phyloP scores from a whole-genome alignment of 768 basidiomycete genomes.

The Sarcomyxa edulis region DNA sequence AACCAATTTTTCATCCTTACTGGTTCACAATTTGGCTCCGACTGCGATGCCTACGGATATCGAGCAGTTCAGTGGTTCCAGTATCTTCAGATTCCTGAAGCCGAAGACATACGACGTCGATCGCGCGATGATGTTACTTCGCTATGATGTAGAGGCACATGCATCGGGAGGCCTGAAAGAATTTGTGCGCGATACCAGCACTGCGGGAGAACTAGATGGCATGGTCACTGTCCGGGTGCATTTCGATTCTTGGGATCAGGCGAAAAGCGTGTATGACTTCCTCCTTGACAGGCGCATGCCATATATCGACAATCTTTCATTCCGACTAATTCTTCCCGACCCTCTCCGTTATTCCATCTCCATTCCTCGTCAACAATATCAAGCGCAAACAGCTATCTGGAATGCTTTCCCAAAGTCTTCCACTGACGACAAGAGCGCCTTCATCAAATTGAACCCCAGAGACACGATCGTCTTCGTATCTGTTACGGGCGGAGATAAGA shows the following conservation, averaged over 20 bases:
- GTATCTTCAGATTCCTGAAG: conserved; percentile 13
- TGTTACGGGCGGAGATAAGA: conserved; percentile 47
- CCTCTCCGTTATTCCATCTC: conserved; percentile 46
- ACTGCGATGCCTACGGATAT: conserved; percentile 18
- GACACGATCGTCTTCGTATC: conserved; percentile 29
- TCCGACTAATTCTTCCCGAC: conserved; percentile 39
- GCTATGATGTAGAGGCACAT: conserved; percentile 15
- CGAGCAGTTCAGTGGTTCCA: conserved; percentile 23
- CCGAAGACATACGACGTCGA: conserved; percentile 15
- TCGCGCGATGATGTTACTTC: conserved; percentile 16
- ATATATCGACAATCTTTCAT: conserved; percentile 22
- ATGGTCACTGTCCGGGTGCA: conserved; percentile 31
- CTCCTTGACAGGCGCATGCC: conserved; percentile 27
- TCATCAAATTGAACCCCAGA: conserved; percentile 21
- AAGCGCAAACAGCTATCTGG: conserved; percentile 47
- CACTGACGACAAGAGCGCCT: conserved; percentile 29
- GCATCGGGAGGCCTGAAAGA: conserved; percentile 13
- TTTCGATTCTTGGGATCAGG: conserved; percentile 46
- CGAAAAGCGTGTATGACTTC: conserved; percentile 30
- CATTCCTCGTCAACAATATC: conserved; percentile 43
- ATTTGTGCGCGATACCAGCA: conserved; percentile 21
- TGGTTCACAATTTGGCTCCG: conserved; percentile 35
- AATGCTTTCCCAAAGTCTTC: conserved; percentile 30
- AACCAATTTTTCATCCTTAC: conserved; percentile 29
- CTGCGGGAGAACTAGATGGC: conserved; percentile 18